phyloP scores from a whole-genome alignment of 805 yeast genomes.

The Candida multigemmis region DNA sequence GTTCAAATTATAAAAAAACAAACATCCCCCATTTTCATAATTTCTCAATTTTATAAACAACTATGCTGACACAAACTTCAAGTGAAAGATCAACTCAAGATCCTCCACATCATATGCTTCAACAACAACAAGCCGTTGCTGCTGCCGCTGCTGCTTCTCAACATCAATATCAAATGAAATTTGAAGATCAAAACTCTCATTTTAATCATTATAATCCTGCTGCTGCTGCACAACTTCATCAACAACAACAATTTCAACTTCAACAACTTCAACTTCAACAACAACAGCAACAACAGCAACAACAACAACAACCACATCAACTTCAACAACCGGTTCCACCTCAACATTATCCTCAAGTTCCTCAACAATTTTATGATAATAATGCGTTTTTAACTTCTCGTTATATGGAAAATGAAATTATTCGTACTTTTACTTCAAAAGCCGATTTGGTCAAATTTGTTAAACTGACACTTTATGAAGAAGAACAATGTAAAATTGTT shows the following conservation, averaged over 20 bases:
- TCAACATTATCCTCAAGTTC: slow-evolving; percentile 6
- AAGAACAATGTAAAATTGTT: slow-evolving; percentile 33
- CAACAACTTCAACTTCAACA: slow-evolving; percentile 7
- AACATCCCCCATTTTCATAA: no score
- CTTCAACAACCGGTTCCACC: slow-evolving; percentile 3
- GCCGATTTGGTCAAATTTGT: slow-evolving; percentile 22
- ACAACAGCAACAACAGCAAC: slow-evolving; percentile 5
- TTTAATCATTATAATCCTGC: slow-evolving; percentile 1
- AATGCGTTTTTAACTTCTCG: slow-evolving; percentile 10
- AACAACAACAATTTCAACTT: slow-evolving; percentile 5
- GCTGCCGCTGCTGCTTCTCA: slow-evolving; percentile 6
- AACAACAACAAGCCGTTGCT: slow-evolving; percentile 9
- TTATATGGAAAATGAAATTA: slow-evolving; percentile 21
- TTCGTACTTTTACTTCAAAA: slow-evolving; percentile 18
- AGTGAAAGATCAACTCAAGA: no score
- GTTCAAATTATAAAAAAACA: no score
- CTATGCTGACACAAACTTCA: slow-evolving; percentile 3
- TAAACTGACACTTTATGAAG: slow-evolving; percentile 26
- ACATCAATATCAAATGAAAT: slow-evolving; percentile 5
- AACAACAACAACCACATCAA: slow-evolving; percentile 6
- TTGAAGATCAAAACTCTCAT: slow-evolving; percentile 1
- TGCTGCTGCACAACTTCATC: slow-evolving; percentile 8
- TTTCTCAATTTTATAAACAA: slow-evolving; percentile 4
- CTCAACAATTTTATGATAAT: slow-evolving; percentile 1
- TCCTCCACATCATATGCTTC: slow-evolving; percentile 6